phyloP scores from a whole-genome alignment of 2,329 filamentous ascomycete species.

The Colletotrichum salicis region DNA sequence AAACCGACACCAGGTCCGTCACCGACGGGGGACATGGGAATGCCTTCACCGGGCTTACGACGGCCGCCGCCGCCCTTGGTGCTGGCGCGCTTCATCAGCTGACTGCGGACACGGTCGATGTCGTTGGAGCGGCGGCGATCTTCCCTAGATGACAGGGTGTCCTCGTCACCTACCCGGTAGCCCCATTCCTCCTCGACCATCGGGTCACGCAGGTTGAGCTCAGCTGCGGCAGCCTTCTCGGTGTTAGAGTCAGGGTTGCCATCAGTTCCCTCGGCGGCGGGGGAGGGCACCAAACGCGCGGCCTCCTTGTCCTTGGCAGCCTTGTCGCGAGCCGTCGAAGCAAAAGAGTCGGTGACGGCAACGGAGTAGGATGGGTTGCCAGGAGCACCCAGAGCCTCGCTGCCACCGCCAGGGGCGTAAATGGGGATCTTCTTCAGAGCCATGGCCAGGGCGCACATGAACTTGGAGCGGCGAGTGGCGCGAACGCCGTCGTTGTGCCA shows the following conservation, averaged over 20 bases:
- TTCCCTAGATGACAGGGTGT: conserved; percentile 45
- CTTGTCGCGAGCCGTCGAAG: conserved; percentile 68
- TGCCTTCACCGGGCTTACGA: conserved; percentile 59
- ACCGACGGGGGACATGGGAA: conserved; percentile 47
- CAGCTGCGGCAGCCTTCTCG: conserved; percentile 58
- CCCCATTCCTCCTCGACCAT: conserved; percentile 50
- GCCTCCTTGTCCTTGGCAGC: conserved; percentile 70
- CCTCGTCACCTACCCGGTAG: conserved; percentile 48
- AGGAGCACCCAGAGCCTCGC: conserved; percentile 69
- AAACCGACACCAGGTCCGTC: conserved; percentile 41
- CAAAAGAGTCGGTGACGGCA: conserved; percentile 75
- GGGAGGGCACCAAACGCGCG: conserved; percentile 70
- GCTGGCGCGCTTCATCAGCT: conserved; percentile 54
- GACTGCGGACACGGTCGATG: conserved; percentile 49
- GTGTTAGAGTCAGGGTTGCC: conserved; percentile 37
- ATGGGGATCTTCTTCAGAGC: conserved; percentile 91
- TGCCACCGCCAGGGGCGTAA: conserved; percentile 79
- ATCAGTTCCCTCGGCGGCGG: conserved; percentile 39
- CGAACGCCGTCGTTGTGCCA: conserved; percentile 89
- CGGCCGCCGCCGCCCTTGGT: conserved; percentile 59
- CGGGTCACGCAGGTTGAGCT: conserved; percentile 54
- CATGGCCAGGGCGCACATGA: conserved; percentile 91
- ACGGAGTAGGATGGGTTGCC: conserved; percentile 87
- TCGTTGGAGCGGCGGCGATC: conserved; percentile 51
- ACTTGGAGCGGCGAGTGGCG: conserved; percentile 86